Conservation (phyloP, 345 rosid species). For the Combretum micranthum region DNA sequence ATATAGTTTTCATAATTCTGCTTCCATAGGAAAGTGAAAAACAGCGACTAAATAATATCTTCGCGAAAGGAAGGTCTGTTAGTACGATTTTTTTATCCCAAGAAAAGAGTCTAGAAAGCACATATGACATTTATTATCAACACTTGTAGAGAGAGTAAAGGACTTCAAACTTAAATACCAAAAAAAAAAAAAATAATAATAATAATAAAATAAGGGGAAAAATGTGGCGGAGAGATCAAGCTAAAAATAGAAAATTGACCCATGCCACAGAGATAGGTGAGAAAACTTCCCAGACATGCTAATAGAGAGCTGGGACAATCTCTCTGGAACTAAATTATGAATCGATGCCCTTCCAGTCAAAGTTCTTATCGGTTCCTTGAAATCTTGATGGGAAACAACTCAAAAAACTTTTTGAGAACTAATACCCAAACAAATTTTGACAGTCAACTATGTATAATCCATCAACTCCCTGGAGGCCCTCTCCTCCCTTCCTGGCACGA, state of each 20-base stretch:
- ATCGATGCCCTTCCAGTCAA: background rate
- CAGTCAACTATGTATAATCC: conserved; percentile 2
- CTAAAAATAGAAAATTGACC: background rate
- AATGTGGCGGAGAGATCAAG: too few relatives aligned
- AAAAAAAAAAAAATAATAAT: too few relatives aligned
- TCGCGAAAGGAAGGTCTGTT: too few relatives aligned
- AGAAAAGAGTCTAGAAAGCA: too few relatives aligned
- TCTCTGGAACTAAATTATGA: conserved; percentile 32
- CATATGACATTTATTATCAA: too few relatives aligned
- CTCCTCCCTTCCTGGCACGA: conserved; percentile 53
- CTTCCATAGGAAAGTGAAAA: too few relatives aligned
- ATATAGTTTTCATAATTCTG: too few relatives aligned
- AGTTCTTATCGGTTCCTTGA: conserved; percentile 13
- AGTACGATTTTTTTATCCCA: too few relatives aligned
- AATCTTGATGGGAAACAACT: conserved; percentile 12
- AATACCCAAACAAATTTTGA: background rate
- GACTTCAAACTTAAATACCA: too few relatives aligned
- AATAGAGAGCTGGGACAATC: conserved; percentile 57
- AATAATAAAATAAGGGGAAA: too few relatives aligned
- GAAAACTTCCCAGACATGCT: conserved; percentile 53
- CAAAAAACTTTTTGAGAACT: background rate
- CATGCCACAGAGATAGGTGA: conserved; percentile 21
- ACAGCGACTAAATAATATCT: too few relatives aligned
- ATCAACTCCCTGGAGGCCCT: conserved; percentile 23
- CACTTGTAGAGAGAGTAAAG: too few relatives aligned